These are phyloP conservation scores for Sclerotinia sclerotiorum DNA, from an alignment of 2,329 filamentous ascomycete genomes.

Conservation along the genomic window DNA sequence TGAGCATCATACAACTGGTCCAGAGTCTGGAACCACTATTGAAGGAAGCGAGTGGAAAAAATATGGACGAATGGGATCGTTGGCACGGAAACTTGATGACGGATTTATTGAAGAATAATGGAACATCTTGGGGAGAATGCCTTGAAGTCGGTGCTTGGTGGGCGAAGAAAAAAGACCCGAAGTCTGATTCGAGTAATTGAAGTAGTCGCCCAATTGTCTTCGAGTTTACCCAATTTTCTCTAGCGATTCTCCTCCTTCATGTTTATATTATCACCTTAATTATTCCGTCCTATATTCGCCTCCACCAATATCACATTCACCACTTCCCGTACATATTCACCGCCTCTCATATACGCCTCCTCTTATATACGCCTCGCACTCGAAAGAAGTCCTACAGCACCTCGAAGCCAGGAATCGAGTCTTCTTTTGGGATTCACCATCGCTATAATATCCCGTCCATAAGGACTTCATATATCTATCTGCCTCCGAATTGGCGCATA, in stretches of 20 bases:
- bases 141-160: slow-evolving; percentile 85
- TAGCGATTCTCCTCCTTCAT: neutral
- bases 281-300: neutral
- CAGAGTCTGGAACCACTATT: slow-evolving; percentile 82
- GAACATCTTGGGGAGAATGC: slow-evolving; percentile 81
- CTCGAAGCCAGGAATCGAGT: neutral
- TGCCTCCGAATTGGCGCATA: neutral
- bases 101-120: slow-evolving; percentile 75
- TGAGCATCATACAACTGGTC: slow-evolving; percentile 79
- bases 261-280: slow-evolving; percentile 1
- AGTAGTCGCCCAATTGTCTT: neutral
- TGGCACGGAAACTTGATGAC: slow-evolving; percentile 88
- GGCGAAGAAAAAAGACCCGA: slow-evolving; percentile 76
- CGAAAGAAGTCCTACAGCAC: neutral
- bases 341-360: neutral
- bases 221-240: neutral
- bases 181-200: slow-evolving; percentile 16
- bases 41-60: slow-evolving; percentile 80
- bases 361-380: too few species aligned
- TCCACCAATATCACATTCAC: neutral
- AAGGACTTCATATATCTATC: neutral
- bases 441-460: neutral
- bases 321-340: neutral
- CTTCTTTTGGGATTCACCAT: neutral
- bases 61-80: slow-evolving; percentile 85